Evolutionary conservation across 441 rosid species (phyloP), one percentile per base, ranked within the genome.

Genomic region (Adansonia rubrostipa): DNA sequence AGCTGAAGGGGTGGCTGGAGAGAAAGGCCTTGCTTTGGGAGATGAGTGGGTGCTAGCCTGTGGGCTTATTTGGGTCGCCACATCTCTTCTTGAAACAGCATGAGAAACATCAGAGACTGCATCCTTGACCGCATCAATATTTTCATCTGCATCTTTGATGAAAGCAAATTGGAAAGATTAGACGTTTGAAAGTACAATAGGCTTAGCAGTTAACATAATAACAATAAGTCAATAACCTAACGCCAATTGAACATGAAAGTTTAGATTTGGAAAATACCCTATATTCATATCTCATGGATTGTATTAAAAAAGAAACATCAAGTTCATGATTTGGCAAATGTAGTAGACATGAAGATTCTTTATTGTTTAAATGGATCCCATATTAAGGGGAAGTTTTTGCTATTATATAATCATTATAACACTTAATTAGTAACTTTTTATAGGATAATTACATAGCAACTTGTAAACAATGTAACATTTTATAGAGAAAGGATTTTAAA

Each of bases 1-100:
- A 63, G 83, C 84, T 77, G 93, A 81, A 5, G 88, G 86, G 77
- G 92, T 83, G 36, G 91, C 81, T 17, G 80, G 82, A 71, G 92
- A 86, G 75, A 90, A 87, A 78, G 75, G 79, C 73, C 87, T 79
- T 81, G 87, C 82, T 76, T 81, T 84, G 17, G 95, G 92, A 40
- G 96, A 90, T 20, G 93, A 90, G 63, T 80, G 82, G 57, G 82
- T 83, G 83, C 96, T 90, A 66, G 90, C 88, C 69, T 88, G 91
- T 40, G 95, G 99, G 61, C 99, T 93, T 98, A 95, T 95, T 70
- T 93, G 98, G 20, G 96, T 95, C 22, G 97, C 99, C 92, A 92
- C 91, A 80, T 93, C 99, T 86, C 97, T 92, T 86, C 93, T 92
- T 81, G 99, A 92, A 78, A 86, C 87, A 81, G 86, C 88, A 62